phyloP scores from a whole-genome alignment of 345 rosid genomes.

The Carallia brachiata region DNA sequence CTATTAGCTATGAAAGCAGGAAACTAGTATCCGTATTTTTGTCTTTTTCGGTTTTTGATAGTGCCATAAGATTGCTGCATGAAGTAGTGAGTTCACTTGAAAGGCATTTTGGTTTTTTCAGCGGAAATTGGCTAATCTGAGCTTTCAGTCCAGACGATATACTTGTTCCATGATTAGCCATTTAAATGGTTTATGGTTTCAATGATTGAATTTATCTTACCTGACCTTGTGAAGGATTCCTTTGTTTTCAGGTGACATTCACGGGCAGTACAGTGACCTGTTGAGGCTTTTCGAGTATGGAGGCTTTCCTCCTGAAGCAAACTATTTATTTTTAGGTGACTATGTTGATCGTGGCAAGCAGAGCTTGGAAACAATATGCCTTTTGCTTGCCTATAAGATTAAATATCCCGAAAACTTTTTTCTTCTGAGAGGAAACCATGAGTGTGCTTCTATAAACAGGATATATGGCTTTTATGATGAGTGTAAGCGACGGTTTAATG shows the following conservation, averaged over 20 bases:
- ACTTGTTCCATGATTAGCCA: background rate
- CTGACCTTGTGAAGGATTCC: constrained; percentile 8
- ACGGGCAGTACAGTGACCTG: constrained; percentile 89
- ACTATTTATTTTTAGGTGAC: constrained; percentile 86
- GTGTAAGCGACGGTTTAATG: constrained; percentile 89
- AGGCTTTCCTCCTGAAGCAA: constrained; percentile 89
- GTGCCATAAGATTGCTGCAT: background rate
- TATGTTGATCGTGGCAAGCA: constrained; percentile 97
- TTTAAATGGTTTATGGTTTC: background rate
- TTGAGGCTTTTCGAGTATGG: constrained; percentile 92
- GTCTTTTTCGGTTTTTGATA: background rate
- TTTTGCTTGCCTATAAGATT: constrained; percentile 84
- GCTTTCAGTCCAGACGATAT: background rate
- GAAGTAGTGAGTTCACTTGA: background rate
- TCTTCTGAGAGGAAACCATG: constrained; percentile 88
- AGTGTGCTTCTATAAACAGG: constrained; percentile 88
- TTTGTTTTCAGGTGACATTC: constrained; percentile 68
- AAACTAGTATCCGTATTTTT: background rate
- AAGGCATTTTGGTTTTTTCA: background rate
- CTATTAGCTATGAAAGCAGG: background rate
- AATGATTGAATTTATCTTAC: background rate
- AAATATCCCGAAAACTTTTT: constrained; percentile 92
- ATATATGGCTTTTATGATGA: constrained; percentile 95
- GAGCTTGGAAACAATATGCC: constrained; percentile 93
- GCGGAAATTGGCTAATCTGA: background rate